Percentiles rank a stretch among this genome's conserved stretches.
phyloP scores from a whole-genome alignment of 331 rosid genomes.

The Quercus phellos region DNA sequence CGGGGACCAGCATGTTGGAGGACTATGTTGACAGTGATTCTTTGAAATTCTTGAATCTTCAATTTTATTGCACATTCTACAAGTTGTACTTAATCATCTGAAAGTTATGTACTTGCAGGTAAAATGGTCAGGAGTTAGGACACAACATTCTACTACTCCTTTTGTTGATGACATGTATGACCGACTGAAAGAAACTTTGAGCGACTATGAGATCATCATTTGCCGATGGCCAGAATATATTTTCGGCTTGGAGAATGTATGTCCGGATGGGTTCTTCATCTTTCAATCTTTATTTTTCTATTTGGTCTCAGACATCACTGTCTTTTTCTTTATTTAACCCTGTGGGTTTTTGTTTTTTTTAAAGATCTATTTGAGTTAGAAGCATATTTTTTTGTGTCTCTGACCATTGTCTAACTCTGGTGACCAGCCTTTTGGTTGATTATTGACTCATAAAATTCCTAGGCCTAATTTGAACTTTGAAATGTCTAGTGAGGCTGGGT shows the following conservation, averaged over 20 bases:
- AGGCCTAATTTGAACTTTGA: background rate
- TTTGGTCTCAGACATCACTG: background rate
- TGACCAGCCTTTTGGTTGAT: background rate
- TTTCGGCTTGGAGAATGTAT: slow-evolving; percentile 71
- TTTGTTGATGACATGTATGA: slow-evolving; percentile 96
- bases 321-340: background rate
- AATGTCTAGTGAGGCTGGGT: background rate
- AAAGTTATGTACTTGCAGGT: slow-evolving; percentile 56
- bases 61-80: background rate
- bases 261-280: slow-evolving; percentile 19
- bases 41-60: background rate
- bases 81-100: slow-evolving; percentile 19
- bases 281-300: background rate
- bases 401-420: background rate
- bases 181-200: slow-evolving; percentile 81
- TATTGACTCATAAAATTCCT: background rate
- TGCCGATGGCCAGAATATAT: slow-evolving; percentile 98
- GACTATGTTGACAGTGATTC: background rate
- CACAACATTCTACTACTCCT: slow-evolving; percentile 93
- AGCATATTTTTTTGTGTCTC: background rate
- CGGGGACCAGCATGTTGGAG: background rate
- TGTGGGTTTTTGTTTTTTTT: background rate
- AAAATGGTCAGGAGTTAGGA: slow-evolving; percentile 95
- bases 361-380: background rate
- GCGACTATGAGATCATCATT: slow-evolving; percentile 83